phyloP scores from a whole-genome alignment of 2,329 filamentous ascomycete species.

The Fusarium tupiense region DNA sequence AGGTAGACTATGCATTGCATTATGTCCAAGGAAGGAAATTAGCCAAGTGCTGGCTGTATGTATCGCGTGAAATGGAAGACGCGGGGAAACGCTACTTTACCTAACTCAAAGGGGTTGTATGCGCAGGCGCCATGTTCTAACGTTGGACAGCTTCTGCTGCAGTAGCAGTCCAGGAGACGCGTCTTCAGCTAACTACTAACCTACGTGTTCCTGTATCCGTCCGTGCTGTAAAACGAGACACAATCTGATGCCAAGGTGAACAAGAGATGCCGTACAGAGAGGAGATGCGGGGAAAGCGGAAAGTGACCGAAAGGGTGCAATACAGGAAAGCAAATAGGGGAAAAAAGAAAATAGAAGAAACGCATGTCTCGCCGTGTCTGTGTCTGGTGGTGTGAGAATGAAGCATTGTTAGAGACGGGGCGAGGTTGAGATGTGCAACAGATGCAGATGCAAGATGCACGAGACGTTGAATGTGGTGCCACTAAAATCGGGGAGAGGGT shows the following conservation, averaged over 20 bases:
- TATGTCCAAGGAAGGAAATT: neutral
- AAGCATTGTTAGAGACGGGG: neutral
- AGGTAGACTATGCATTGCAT: neutral
- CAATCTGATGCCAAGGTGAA: neutral
- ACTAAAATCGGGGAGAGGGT: slow-evolving; percentile 18
- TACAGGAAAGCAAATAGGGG: neutral
- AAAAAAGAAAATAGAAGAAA: neutral
- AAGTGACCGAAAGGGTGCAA: slow-evolving; percentile 22
- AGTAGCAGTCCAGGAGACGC: neutral
- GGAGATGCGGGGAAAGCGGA: slow-evolving; percentile 21
- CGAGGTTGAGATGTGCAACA: slow-evolving; percentile 14
- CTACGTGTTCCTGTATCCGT: neutral
- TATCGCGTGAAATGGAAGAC: neutral
- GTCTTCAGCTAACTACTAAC: neutral
- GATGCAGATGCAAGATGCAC: slow-evolving; percentile 11
- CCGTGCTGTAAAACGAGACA: neutral
- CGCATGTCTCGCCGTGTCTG: neutral
- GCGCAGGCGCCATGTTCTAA: neutral
- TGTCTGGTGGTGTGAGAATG: slow-evolving; percentile 12
- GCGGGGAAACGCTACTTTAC: slow-evolving; percentile 12
- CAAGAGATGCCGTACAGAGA: neutral
- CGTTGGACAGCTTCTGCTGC: neutral
- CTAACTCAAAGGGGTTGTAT: neutral
- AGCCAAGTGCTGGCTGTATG: neutral
- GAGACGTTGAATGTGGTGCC: slow-evolving; percentile 19